A percentile compares a stretch with the other conserved stretches of the same genome.
Evolutionary conservation across 1,284 basidiomycete genomes (phyloP).

Genomic region (Anthracocystis setariae): DNA sequence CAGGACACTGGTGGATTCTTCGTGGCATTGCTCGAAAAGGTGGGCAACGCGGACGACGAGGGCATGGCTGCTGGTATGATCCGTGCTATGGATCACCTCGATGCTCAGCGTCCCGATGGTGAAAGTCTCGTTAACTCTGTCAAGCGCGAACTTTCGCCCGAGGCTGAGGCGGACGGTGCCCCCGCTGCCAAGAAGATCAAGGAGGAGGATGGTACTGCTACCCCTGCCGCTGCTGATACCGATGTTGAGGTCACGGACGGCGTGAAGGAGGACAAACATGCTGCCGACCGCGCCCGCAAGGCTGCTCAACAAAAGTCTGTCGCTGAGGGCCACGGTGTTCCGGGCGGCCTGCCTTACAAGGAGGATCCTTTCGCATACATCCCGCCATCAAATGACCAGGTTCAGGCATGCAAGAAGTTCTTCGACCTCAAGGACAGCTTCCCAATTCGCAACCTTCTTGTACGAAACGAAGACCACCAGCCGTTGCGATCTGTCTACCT

Average conservation of each 20-base stretch:
- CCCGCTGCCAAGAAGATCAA: slow-evolving; percentile 51
- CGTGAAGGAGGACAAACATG: slow-evolving; percentile 58
- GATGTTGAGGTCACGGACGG: slow-evolving; percentile 20
- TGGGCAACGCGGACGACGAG: slow-evolving; percentile 51
- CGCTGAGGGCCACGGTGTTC: slow-evolving; percentile 45
- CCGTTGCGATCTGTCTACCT: slow-evolving; percentile 85
- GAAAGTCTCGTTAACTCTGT: slow-evolving; percentile 21
- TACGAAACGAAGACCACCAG: slow-evolving; percentile 85
- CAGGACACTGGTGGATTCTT: slow-evolving; percentile 99
- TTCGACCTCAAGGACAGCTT: slow-evolving; percentile 80
- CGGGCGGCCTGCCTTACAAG: slow-evolving; percentile 63
- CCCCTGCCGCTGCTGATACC: slow-evolving; percentile 1
- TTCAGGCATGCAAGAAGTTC: slow-evolving; percentile 73
- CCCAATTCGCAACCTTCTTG: slow-evolving; percentile 80
- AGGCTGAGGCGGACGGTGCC: slow-evolving; percentile 29
- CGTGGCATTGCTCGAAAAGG: slow-evolving; percentile 83
- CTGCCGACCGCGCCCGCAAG: slow-evolving; percentile 47
- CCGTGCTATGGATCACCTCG: slow-evolving; percentile 59
- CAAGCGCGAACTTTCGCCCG: slow-evolving; percentile 42
- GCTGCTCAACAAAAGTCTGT: slow-evolving; percentile 41
- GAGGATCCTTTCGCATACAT: slow-evolving; percentile 65
- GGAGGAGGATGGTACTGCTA: slow-evolving; percentile 22
- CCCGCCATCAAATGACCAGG: slow-evolving; percentile 49
- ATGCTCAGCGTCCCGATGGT: slow-evolving; percentile 29
- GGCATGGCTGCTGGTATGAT: slow-evolving; percentile 65